phyloP scores from a whole-genome alignment of 805 yeast genomes.

The Candida pini region DNA sequence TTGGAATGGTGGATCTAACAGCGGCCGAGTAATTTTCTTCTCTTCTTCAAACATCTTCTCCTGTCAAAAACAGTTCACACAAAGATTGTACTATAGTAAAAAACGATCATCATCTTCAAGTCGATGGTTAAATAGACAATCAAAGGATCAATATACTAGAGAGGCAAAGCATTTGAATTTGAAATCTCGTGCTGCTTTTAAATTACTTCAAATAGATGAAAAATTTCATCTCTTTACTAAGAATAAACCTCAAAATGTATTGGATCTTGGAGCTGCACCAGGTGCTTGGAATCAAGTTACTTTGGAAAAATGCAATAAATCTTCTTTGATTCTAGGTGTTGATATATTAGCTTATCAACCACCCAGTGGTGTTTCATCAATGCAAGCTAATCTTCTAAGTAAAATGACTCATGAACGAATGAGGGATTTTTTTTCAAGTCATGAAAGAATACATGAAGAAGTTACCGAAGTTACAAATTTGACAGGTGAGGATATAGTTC shows the following conservation, averaged over 20 bases:
- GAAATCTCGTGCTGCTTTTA: conserved; percentile 88
- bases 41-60: too few species aligned
- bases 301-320: conserved; percentile 40
- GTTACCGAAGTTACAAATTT: neutral
- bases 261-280: conserved; percentile 91
- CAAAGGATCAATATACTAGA: conserved; percentile 55
- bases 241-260: conserved; percentile 33
- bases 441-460: conserved; percentile 25
- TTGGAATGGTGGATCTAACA: too few species aligned
- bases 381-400: conserved; percentile 86
- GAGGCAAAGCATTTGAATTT: conserved; percentile 60
- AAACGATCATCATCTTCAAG: conserved; percentile 46
- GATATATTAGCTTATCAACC: conserved; percentile 78
- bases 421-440: conserved; percentile 39
- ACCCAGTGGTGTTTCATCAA: conserved; percentile 69
- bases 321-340: conserved; percentile 67
- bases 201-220: conserved; percentile 68
- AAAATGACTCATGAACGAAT: conserved; percentile 55
- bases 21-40: too few species aligned
- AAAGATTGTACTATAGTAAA: conserved; percentile 12
- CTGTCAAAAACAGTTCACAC: too few species aligned
- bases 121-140: conserved; percentile 73
- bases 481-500: neutral
- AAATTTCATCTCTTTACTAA: conserved; percentile 49
- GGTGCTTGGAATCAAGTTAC: conserved; percentile 95